Base-by-base conservation (phyloP, 805 yeast species). In the Torulaspora quercuum region DNA sequence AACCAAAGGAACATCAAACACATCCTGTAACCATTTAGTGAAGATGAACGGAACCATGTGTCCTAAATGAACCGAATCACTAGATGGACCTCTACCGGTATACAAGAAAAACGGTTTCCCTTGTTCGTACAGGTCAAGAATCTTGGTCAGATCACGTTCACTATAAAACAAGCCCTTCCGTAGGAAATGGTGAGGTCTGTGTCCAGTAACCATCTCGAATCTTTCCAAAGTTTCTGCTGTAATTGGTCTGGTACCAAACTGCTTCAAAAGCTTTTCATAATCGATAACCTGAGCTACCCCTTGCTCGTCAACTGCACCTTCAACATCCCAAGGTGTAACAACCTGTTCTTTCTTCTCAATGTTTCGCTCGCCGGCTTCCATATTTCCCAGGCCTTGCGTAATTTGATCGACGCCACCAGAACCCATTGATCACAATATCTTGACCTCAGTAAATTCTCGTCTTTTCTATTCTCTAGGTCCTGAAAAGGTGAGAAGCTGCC, bases 321-420 rank as follows among this genome's bases (percentile, higher is more conserved):
- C 95, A 19, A 92, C 98, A 61, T 92, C 98, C 98, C 98, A 92
- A 32, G 98, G 98, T 1, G 98, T 92, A 42, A 83, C 72, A 22
- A 67, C 70, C 57, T 81, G 89, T 39, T 71, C 79, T 35, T 51
- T 51, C 14, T 38, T 33, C 8, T 40, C 45, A 7, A 30, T 2
- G 21, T 19, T 13, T 7, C 20, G 16, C 13, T 25, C 37, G 13
- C 22, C 19, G 17, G 27, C 28, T 10, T 31, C 25, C 5, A 42
- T 19, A 7, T 35, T 29, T 5, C 20, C 21, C 9, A 42, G 25
- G 15, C 33, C 31, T 10, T 42, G 28, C 6, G 37, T 30, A 12
- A 36, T 23, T 29, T 37, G 33, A 3, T 27, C 36, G 10, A 32
- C 35, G 11, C 35, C 35, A 8, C 35, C 18, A n/a, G 28, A 19